Percentiles rank a stretch among this genome's conserved stretches.
Conservation (phyloP, 2,329 filamentous ascomycete species). For the Aspergillus sp. region DNA sequence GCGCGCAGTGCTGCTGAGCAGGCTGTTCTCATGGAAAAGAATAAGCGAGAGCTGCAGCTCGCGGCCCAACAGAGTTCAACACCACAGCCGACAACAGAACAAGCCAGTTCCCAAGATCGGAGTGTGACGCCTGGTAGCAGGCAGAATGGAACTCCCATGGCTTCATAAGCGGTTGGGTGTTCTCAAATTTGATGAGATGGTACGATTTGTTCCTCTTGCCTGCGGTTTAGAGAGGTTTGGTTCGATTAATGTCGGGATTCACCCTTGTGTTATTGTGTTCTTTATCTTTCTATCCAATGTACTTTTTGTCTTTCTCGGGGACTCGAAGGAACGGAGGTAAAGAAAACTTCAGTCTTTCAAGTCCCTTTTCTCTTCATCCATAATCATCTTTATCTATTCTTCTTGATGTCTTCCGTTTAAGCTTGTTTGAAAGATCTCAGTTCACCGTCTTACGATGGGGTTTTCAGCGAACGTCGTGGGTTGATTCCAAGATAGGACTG, state of each 20-base stretch:
- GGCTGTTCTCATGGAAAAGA: slow-evolving; percentile 38
- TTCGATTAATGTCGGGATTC: slow-evolving; percentile 6
- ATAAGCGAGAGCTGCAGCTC: slow-evolving; percentile 32
- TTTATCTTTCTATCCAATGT: slow-evolving; percentile 8
- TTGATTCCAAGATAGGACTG: slow-evolving; percentile 21
- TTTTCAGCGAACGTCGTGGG: slow-evolving; percentile 25
- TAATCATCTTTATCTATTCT: neutral
- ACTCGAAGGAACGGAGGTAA: neutral
- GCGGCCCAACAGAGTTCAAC: slow-evolving; percentile 34
- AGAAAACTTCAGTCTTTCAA: neutral
- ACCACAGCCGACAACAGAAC: slow-evolving; percentile 31
- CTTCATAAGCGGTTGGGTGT: slow-evolving; percentile 15
- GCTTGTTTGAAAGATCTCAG: neutral
- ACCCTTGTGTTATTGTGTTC: neutral
- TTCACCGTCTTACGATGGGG: slow-evolving; percentile 1
- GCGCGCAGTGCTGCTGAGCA: slow-evolving; percentile 41
- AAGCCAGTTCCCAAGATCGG: slow-evolving; percentile 31
- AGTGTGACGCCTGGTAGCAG: slow-evolving; percentile 35
- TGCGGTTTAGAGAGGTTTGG: slow-evolving; percentile 3
- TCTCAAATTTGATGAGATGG: neutral
- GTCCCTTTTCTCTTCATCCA: slow-evolving; percentile 19
- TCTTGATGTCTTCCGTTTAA: neutral
- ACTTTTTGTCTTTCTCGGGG: slow-evolving; percentile 12
- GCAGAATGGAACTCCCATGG: slow-evolving; percentile 30
- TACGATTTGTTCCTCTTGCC: neutral